phyloP scores from a whole-genome alignment of 495 filamentous ascomycete genomes.

The Glutinoglossum americanum region DNA sequence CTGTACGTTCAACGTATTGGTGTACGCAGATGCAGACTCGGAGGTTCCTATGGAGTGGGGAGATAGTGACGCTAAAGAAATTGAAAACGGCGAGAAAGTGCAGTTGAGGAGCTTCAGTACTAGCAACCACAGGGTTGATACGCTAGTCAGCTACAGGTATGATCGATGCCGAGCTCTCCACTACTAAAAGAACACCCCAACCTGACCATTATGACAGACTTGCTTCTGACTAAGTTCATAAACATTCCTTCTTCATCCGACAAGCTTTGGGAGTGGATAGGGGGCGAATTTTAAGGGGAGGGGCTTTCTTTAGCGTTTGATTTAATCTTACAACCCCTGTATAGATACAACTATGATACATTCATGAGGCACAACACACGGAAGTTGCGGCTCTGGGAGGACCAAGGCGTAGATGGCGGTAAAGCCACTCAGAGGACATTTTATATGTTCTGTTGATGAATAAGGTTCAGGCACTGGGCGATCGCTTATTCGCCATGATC shows the following conservation, averaged over 20 bases:
- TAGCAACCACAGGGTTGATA: conserved; percentile 79
- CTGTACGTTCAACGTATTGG: conserved; percentile 96
- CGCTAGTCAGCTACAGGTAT: conserved; percentile 69
- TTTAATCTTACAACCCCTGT: neutral
- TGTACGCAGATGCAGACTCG: conserved; percentile 90
- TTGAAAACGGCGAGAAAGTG: conserved; percentile 86
- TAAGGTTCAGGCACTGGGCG: neutral
- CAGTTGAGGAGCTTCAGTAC: conserved; percentile 91
- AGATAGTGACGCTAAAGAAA: conserved; percentile 95
- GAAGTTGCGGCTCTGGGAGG: neutral
- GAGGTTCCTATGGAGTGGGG: conserved; percentile 98
- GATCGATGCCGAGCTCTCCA: neutral
- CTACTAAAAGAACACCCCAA: too few relatives aligned
- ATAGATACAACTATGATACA: neutral
- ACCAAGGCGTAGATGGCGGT: neutral
- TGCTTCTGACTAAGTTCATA: neutral
- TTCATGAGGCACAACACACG: neutral
- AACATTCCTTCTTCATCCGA: neutral
- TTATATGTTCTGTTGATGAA: neutral
- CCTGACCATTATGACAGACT: neutral
- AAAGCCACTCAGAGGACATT: neutral
- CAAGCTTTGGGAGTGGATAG: neutral
- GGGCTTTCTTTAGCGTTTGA: neutral
- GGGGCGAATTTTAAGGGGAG: neutral
- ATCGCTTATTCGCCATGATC: neutral